Evolutionary conservation across 805 yeast species (phyloP), one percentile per base, ranked within the genome.

Genomic region (Saccharomycopsis amapae): DNA sequence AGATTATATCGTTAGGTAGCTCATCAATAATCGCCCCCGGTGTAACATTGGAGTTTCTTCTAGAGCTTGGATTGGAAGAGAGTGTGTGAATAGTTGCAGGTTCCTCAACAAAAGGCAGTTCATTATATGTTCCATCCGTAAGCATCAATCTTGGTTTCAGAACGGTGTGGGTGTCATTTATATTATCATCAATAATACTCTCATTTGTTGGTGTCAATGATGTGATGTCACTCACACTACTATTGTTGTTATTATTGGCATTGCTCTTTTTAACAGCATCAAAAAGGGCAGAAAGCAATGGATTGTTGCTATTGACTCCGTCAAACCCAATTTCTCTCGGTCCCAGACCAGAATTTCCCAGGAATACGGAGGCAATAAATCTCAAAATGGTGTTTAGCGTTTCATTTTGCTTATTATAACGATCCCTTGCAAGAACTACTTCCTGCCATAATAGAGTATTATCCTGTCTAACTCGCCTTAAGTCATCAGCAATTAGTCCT

Each of bases 371-470:
- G 2, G 96, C 94, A 56, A 93, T 68, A 54, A 93, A 90, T 55
- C 93, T 76, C 56, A 93, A 65, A 42, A 93, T 90, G 53, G 85
- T 83, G 53, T 88, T 95, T 46, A 93, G 69, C 19, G 96, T 86
- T 52, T 85, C 90, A 34, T 90, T 79, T 60, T 93, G 97, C 28
- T 80, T 73, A 56, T 82, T 78, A 62, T 89, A 85, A 53, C 89
- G 76, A 60, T 90, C 97, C 44, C 97, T 72, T 4, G 90, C 81
- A 48, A 79, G 66, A 59, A 73, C 80, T 57, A 87, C 82, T 59
- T 93, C 97, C 50, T 82, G 81, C 98, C 98, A 93, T 38, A 93
- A 65, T 56, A 86, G 63, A 60, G 86, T 90, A 64, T 90, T 93
- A 59, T 93, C 97, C 50, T 81, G 81, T 48, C 88, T 73, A 32